phyloP scores from a whole-genome alignment of 2,329 filamentous ascomycete species.

The Xylariaceae sp. region DNA sequence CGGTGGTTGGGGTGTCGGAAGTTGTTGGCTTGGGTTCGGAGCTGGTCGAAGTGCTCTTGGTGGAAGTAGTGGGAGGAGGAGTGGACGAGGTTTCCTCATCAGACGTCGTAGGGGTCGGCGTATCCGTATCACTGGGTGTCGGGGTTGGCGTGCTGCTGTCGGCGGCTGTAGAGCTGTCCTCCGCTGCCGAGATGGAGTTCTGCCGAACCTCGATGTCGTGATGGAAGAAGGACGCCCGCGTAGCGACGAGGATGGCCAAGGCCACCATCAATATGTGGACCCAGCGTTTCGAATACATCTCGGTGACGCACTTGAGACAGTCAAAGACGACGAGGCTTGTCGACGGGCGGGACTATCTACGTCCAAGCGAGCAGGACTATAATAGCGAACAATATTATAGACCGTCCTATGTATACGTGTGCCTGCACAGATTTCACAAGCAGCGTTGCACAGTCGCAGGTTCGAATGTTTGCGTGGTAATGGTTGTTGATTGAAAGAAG shows the following conservation, averaged over 20 bases:
- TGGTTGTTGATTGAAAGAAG: too few relatives aligned
- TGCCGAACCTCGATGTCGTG: slow-evolving; percentile 23
- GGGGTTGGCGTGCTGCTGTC: slow-evolving; percentile 3
- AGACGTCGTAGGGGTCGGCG: slow-evolving; percentile 12
- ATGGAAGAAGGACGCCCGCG: slow-evolving; percentile 38
- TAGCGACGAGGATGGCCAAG: slow-evolving; percentile 41
- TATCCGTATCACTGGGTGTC: slow-evolving; percentile 9
- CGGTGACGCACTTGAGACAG: slow-evolving; percentile 17
- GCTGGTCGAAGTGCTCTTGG: slow-evolving; percentile 19
- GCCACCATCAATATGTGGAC: slow-evolving; percentile 45
- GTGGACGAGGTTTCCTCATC: not conserved
- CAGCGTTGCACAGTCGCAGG: too few relatives aligned
- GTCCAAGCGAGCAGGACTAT: too few relatives aligned
- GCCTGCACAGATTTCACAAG: too few relatives aligned
- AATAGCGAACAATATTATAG: too few relatives aligned
- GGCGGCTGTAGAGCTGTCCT: slow-evolving; percentile 15
- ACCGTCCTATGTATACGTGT: too few relatives aligned
- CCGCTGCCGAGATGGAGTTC: slow-evolving; percentile 12
- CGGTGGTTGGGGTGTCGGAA: slow-evolving; percentile 12
- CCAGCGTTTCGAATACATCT: slow-evolving; percentile 46
- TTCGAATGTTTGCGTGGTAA: too few relatives aligned
- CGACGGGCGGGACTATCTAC: too few relatives aligned
- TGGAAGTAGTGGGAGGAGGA: slow-evolving; percentile 7
- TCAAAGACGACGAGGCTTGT: too few relatives aligned
- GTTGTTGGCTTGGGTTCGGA: slow-evolving; percentile 17